Evolutionary conservation across 1,284 basidiomycete species (phyloP).

Genomic region (Ceratorhiza oryzae-sativae): DNA sequence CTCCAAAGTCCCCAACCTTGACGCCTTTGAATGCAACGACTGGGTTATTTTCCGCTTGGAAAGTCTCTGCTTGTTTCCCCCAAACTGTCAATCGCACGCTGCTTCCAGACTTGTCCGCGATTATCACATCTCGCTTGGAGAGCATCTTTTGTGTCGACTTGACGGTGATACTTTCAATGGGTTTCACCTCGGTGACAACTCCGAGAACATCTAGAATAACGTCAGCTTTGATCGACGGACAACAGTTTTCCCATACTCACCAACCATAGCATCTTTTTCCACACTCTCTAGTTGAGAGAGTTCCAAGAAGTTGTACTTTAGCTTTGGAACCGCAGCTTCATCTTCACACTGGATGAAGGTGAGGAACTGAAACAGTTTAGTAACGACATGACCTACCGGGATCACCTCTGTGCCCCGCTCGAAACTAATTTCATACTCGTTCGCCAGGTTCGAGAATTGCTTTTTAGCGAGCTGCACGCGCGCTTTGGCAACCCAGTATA

Average conservation of each 20-base stretch:
- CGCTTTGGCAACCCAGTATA: conserved; percentile 88
- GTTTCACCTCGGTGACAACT: conserved; percentile 80
- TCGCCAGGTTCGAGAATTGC: conserved; percentile 90
- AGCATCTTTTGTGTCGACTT: conserved; percentile 76
- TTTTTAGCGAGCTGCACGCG: conserved; percentile 96
- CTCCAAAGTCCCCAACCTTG: conserved; percentile 94
- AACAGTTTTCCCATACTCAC: conserved; percentile 56
- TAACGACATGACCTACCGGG: conserved; percentile 18
- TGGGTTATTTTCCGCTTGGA: conserved; percentile 63
- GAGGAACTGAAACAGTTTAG: conserved; percentile 34
- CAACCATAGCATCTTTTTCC: conserved; percentile 79
- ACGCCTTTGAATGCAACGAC: conserved; percentile 95
- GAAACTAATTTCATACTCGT: conserved; percentile 95
- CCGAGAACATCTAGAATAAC: conserved; percentile 78
- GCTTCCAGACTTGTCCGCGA: conserved; percentile 86
- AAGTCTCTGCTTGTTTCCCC: conserved; percentile 95
- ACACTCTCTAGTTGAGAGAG: conserved; percentile 69
- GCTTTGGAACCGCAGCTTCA: conserved; percentile 71
- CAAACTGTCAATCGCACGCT: conserved; percentile 90
- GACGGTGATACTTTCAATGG: conserved; percentile 72
- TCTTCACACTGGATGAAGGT: conserved; percentile 70
- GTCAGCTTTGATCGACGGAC: conserved; percentile 48
- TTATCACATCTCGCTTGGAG: conserved; percentile 83
- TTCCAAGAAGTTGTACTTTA: conserved; percentile 85
- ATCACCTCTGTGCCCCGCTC: conserved; percentile 79